A percentile compares a stretch with the other conserved stretches of the same genome.
phyloP scores from a whole-genome alignment of 2,329 filamentous ascomycete genomes.

The Pestalotiopsis sp. region DNA sequence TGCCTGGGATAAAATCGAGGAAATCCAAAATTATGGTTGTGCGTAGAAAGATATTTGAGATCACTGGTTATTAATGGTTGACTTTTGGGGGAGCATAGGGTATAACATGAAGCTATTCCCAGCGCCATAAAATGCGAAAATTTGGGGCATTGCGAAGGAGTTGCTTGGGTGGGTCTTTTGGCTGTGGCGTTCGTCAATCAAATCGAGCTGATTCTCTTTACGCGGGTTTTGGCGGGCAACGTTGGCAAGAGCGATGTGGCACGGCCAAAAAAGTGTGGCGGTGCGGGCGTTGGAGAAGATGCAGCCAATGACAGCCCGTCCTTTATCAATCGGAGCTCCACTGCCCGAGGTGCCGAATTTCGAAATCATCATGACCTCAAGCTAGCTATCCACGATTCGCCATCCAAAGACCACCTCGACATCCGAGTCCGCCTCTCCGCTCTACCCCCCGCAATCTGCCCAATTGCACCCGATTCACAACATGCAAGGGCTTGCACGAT shows the following conservation, averaged over 20 bases:
- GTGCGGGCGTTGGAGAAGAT: not conserved
- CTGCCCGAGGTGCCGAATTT: conserved; percentile 13
- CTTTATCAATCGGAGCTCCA: conserved; percentile 16
- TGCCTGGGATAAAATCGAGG: too few species aligned
- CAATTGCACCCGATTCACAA: conserved; percentile 15
- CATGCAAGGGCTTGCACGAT: conserved; percentile 35
- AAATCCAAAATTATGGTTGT: too few species aligned
- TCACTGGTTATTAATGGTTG: too few species aligned
- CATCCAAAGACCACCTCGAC: conserved; percentile 5
- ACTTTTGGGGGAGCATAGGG: not conserved
- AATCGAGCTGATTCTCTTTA: not conserved
- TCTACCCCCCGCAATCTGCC: conserved; percentile 13
- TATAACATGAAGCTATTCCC: not conserved
- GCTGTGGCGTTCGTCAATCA: not conserved
- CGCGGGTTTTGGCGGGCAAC: not conserved
- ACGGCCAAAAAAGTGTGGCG: not conserved
- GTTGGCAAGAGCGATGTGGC: not conserved
- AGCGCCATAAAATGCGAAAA: not conserved
- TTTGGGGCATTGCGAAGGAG: not conserved
- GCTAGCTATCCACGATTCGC: conserved; percentile 13
- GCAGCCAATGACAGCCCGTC: conserved; percentile 7
- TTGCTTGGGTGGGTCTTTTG: not conserved
- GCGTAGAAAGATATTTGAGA: too few species aligned
- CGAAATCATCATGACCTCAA: conserved; percentile 16
- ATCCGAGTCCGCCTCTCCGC: conserved; percentile 13